These are phyloP conservation scores for Verruconis gallopava DNA, from an alignment of 2,329 filamentous ascomycete genomes.

Conservation along the genomic window DNA sequence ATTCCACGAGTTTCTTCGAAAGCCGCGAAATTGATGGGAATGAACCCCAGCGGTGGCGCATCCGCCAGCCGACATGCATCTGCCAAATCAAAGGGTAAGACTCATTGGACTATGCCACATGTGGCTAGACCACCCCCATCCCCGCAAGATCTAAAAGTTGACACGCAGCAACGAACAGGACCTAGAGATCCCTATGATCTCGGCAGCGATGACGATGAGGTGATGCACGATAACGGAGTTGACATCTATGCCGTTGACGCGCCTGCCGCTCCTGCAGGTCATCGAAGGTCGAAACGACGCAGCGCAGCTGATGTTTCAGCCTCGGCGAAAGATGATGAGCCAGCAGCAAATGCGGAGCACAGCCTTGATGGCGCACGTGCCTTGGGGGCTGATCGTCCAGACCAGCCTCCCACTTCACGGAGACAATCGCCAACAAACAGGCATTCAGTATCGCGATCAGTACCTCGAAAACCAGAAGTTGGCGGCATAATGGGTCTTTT, in stretches of 20 bases:
- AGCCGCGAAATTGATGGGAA: slow-evolving; percentile 11
- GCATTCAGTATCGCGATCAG: slow-evolving; percentile 4
- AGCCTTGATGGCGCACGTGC: not conserved
- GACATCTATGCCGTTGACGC: slow-evolving; percentile 4
- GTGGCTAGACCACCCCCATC: slow-evolving; percentile 1
- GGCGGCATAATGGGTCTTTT: slow-evolving; percentile 11
- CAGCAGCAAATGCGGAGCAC: slow-evolving; percentile 1
- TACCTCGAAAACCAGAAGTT: slow-evolving; percentile 1
- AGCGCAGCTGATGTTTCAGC: slow-evolving; percentile 5
- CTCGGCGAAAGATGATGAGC: slow-evolving; percentile 5
- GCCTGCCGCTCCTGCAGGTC: not conserved
- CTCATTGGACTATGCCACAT: slow-evolving; percentile 1
- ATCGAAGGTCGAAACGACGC: slow-evolving; percentile 1
- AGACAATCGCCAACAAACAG: slow-evolving; percentile 2
- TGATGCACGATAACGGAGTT: slow-evolving; percentile 5
- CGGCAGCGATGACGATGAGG: slow-evolving; percentile 7
- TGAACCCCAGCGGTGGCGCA: not conserved
- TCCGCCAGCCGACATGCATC: slow-evolving; percentile 1
- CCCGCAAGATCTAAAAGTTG: slow-evolving; percentile 3
- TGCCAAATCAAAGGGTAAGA: slow-evolving; percentile 9
- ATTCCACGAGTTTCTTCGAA: slow-evolving; percentile 6
- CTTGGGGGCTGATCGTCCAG: slow-evolving; percentile 1
- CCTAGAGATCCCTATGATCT: slow-evolving; percentile 9
- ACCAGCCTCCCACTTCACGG: not conserved
- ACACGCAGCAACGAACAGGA: slow-evolving; percentile 6